Evolutionary conservation across 2,329 filamentous ascomycete species (phyloP).

Genomic region (Verticillium dahliae): DNA sequence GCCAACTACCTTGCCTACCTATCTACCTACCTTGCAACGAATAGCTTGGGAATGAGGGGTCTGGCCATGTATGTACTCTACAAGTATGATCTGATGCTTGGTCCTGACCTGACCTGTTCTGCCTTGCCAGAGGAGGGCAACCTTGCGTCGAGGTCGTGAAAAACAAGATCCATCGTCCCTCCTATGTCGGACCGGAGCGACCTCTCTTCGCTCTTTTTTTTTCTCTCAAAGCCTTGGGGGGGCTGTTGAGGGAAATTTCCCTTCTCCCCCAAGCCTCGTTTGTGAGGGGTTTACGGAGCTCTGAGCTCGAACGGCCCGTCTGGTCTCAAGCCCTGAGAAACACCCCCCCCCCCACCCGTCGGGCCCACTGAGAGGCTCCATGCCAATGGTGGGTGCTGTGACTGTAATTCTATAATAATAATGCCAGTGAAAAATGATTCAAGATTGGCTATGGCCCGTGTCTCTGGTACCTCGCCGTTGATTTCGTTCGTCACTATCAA

Average conservation of each 20-base stretch:
- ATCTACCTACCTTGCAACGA: neutral
- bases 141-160: neutral
- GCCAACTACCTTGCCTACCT: too few species aligned
- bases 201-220: neutral
- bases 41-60: neutral
- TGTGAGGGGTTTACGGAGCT: neutral
- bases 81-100: constrained; percentile 1
- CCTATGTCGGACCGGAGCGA: neutral
- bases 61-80: neutral
- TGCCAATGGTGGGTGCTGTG: neutral
- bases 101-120: neutral
- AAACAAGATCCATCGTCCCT: neutral
- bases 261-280: neutral
- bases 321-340: neutral
- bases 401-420: neutral
- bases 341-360: neutral
- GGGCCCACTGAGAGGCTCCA: neutral
- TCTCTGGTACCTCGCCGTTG: neutral
- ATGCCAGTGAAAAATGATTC: neutral
- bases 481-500: neutral
- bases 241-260: neutral
- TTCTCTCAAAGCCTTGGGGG: neutral
- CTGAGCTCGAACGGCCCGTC: neutral
- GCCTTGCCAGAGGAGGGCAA: neutral
- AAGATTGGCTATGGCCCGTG: neutral